Base-by-base conservation (phyloP, 2,329 filamentous ascomycete genomes). In the Cordyceps javanica region DNA sequence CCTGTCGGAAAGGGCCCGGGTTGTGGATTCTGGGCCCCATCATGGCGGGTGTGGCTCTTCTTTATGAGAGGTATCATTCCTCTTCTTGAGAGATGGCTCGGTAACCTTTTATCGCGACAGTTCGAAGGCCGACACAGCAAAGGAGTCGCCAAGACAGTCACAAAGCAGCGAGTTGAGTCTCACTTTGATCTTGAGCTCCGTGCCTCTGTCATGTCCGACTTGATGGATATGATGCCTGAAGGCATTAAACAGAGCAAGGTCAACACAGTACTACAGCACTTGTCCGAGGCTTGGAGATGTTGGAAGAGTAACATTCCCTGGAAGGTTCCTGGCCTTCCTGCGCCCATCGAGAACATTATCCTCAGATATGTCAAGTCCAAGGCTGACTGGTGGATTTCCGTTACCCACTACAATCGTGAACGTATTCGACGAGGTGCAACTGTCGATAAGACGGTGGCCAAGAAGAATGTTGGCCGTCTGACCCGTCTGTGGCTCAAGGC, bases 151-250 rank as follows among this genome's bases (percentile, higher is more conserved):
- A 99, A 99, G 80, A 99, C 94, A 0, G 94, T 99, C 36, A 99
- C 94, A 4, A 99, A 99, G 76, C 94, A 99, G 75, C 90, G 94
- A 75, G 94, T 99, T 6, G 94, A 99, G 70, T 97, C 94, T 25
- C 95, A 99, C 70, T 99, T 97, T 68, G 94, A 99, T 74, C 81
- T 99, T 58, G 94, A 99, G 74, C 85, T 99, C 52, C 90, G 94
- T 67, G 95, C 95, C 16, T 97, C 94, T 0, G 94, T 99, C 63
- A 99, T 99, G 93, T 91, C 93, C 45, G 94, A 99, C 74, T 79
- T 99, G 52, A 97, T 97, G 89, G 94, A 99, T 68, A 99, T 99
- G 95, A 99, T 99, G 94, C 94, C 94, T 0, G 95, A 99, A 71
- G 94, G 94, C 64, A 97, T 99, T 77, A 97, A 97, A 73, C 94